phyloP scores from a whole-genome alignment of 2,329 filamentous ascomycete genomes.

The Xylaria sp. region DNA sequence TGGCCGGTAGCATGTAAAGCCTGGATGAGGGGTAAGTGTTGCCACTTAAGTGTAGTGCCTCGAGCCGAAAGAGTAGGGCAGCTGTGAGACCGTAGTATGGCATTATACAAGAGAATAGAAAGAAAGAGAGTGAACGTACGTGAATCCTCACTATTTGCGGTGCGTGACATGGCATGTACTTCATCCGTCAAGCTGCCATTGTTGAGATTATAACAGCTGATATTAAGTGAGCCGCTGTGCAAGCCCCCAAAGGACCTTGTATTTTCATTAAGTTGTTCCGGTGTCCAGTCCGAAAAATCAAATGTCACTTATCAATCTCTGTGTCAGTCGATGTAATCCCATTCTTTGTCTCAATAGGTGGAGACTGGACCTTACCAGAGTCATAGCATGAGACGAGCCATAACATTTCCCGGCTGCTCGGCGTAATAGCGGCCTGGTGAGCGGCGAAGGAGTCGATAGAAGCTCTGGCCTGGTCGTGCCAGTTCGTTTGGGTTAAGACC shows the following conservation, averaged over 20 bases:
- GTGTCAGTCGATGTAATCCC: not conserved
- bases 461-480: conserved; percentile 31
- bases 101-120: not conserved
- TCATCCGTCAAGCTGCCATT: conserved; percentile 28
- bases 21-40: not conserved
- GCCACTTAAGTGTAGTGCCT: not conserved
- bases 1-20: not conserved
- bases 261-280: conserved; percentile 34
- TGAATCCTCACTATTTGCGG: conserved; percentile 25
- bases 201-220: conserved; percentile 36
- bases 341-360: not conserved
- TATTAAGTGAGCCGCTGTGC: conserved; percentile 30
- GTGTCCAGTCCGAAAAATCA: conserved; percentile 37
- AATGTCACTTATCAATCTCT: conserved; percentile 27
- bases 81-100: not conserved
- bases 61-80: not conserved
- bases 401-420: conserved; percentile 28
- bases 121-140: conserved; percentile 19
- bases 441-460: conserved; percentile 32
- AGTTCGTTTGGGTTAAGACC: conserved; percentile 27
- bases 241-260: conserved; percentile 35
- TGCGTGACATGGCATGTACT: conserved; percentile 30
- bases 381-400: conserved; percentile 33
- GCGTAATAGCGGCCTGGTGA: conserved; percentile 28
- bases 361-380: conserved; percentile 22